A percentile compares a stretch with the other conserved stretches of the same genome.
Evolutionary conservation across 164 flowering plant species (phyloP).

Genomic region (Houttuynia cordata): DNA sequence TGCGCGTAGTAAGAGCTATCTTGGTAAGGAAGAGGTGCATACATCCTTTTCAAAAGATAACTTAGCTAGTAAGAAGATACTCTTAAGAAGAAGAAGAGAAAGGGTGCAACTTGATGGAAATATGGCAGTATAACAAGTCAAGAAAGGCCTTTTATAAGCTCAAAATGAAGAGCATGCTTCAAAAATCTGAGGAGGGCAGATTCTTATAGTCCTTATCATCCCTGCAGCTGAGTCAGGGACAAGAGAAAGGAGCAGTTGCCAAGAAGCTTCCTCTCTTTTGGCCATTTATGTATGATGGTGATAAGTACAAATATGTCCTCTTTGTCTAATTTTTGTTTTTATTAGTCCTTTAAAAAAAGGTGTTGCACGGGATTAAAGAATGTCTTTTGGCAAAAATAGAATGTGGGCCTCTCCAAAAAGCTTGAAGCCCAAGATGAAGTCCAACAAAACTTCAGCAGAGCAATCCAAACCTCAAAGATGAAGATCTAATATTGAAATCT

Average conservation of each 20-base stretch:
- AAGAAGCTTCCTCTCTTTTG: background rate
- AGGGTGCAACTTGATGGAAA: background rate
- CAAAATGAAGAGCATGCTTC: background rate
- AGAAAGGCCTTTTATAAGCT: slow-evolving; percentile 1
- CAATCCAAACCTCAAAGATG: too few species aligned
- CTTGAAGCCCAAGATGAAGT: too few species aligned
- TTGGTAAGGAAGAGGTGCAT: slow-evolving; percentile 10
- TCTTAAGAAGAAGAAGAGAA: background rate
- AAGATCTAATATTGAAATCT: too few species aligned
- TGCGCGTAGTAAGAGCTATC: slow-evolving; percentile 35
- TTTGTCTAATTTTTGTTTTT: too few species aligned
- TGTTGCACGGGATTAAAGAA: too few species aligned
- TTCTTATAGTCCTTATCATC: background rate
- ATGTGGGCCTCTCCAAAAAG: too few species aligned
- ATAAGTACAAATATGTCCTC: too few species aligned
- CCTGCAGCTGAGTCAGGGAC: background rate
- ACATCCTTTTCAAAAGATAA: background rate
- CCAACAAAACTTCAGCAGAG: too few species aligned
- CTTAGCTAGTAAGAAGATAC: background rate
- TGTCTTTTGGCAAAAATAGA: too few species aligned
- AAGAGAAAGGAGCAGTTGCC: background rate
- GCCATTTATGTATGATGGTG: background rate
- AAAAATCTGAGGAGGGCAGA: background rate
- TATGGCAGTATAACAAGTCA: background rate
- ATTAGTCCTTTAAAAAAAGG: too few species aligned